Percentiles rank a stretch among this genome's conserved stretches.
Conservation (phyloP, 23 red algal species). For the Rhodosorus marinus region DNA sequence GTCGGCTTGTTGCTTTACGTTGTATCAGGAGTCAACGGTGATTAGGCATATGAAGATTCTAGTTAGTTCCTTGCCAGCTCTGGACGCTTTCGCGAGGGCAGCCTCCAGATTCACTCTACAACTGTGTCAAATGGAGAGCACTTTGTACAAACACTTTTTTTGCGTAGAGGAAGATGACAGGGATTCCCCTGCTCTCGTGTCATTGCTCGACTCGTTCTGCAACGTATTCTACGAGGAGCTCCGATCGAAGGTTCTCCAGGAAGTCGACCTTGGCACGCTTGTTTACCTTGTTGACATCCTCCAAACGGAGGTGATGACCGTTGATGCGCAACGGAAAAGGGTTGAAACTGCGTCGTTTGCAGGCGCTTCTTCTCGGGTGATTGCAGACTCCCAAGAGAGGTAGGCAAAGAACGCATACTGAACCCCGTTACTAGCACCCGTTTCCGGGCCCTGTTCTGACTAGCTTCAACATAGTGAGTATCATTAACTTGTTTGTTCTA, state of each 20-base stretch:
- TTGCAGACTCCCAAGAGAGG: conserved; percentile 76
- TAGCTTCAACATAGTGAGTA: no score
- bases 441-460: no score
- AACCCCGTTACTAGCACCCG: no score
- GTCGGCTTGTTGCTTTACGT: conserved; percentile 29
- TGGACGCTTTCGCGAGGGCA: conserved; percentile 27
- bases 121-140: conserved; percentile 33
- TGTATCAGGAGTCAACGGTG: no score
- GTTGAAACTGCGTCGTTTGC: conserved; percentile 26
- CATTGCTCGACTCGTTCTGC: conserved; percentile 3
- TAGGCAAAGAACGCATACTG: no score
- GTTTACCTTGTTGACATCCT: conserved; percentile 66
- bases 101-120: conserved; percentile 27
- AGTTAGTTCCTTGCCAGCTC: no score
- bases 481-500: no score
- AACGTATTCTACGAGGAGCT: conserved; percentile 36
- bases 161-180: no score
- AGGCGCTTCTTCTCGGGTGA: conserved; percentile 21
- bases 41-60: no score
- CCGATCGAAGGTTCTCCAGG: conserved; percentile 40
- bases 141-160: conserved; percentile 63
- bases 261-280: conserved; percentile 51
- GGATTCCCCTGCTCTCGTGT: no score
- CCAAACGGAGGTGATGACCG: conserved; percentile 38
- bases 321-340: conserved; percentile 25